Base-by-base conservation (phyloP, 768 basidiomycete species). In the Lentinus tigrinus region DNA sequence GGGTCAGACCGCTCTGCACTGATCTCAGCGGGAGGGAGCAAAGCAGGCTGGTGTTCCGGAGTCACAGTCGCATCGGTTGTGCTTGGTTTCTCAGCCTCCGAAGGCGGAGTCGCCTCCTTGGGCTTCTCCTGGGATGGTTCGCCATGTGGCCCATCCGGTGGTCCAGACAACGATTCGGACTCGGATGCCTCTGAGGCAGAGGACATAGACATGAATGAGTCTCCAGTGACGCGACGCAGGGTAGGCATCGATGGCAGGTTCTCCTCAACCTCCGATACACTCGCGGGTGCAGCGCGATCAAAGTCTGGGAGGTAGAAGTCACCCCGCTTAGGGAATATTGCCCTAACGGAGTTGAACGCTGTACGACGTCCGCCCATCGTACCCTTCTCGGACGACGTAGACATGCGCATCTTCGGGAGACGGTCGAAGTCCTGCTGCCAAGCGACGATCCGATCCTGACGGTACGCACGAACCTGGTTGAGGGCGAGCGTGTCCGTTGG, bases 361-460 rank as follows among this genome's bases (percentile, higher is more conserved):
- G 89, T 77, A 54, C 83, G 84, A 37, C 75, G 74, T 17, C 51
- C 39, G 23, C 24, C 40, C 6, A 27, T 8, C 6, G 21, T 46
- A 52, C 70, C 76, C 63, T 68, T 81, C 55, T 85, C 87, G 13
- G 73, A 61, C 1, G 72, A 65, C 69, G 80, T 77, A 61, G 72
- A 71, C 65, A 79, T 77, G 64, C 84, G 87, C 54, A 81, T 87
- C 67, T 89, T 91, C 7, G 89, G 88, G 27, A 98, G 78, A 51
- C 85, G 84, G 64, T 93, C 90, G 63, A 96, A 94, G 68, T 98
- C 94, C 60, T 84, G 84, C 71, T 99, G 95, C 92, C 95, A 98
- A n/a, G 90, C 91, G 16, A 96, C 93, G 47, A 96, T 93, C 70
- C 89, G 89, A 65, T 96, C 93, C 74, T 98, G 96, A 46, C 95